Evolutionary conservation across 2,329 filamentous ascomycete species (phyloP), one percentile per base, ranked within the genome.

Genomic region (Aspergillus sclerotialis): DNA sequence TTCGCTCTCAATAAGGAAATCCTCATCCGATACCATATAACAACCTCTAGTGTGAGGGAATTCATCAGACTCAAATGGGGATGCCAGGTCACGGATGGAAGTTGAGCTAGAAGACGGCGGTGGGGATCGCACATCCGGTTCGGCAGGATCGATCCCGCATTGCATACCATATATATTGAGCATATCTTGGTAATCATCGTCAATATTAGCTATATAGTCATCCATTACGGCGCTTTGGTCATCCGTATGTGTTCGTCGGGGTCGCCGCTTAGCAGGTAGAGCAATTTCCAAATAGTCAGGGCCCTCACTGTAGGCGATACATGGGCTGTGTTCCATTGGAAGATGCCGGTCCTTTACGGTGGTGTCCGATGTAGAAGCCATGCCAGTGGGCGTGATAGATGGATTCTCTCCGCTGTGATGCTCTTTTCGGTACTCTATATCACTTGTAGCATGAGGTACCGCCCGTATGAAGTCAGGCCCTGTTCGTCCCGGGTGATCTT

Each of bases 221-320:
- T 55, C 56, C 8, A 64, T 17, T 4, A 52, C 45, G 11, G 51
- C 47, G 17, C 45, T 73, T 25, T 79, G 75, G 12, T 80, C 71
- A 6, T 72, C 66, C 2, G 56, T 59, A 14, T 18, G 40, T 9
- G 48, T 33, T 17, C 24, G 21, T 39, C 38, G 23, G 35, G 36
- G 21, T 26, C 27, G 14, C 47, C 50, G 8, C 38, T 48, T 30
- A 25, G 34, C 26, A 28, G 10, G 26, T 14, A 7, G 26, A 7
- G 10, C 13, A 12, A 28, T n/a, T 14, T 12, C 26, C 11, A 28
- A 7, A 12, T 28, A 28, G 26, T 28, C 13, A 10, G 19, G 19
- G 6, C 10, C 19, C 10, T 23, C 19, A 23, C 19, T 23, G 19
- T n/a, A n/a, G n/a, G n/a, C 6, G 19, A 23, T 23, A 6, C 19